Evolutionary conservation across 176 grass and related monocot species (phyloP).

Genomic region (Bromus sterilis): DNA sequence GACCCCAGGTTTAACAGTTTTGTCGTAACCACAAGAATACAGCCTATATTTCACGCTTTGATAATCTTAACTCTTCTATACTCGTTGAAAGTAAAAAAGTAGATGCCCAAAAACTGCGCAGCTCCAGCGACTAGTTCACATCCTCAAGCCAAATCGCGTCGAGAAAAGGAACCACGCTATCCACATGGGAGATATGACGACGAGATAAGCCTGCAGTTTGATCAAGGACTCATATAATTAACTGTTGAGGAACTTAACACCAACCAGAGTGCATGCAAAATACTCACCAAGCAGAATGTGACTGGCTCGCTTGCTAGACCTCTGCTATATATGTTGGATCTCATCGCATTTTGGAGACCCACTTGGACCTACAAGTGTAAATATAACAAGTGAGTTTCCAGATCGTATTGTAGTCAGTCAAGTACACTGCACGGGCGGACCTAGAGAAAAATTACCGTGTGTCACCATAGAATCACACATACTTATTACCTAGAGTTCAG

Average conservation of each 20-base stretch:
- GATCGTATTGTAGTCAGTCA: neutral
- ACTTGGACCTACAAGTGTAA: constrained; percentile 37
- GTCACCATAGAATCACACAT: too few species aligned
- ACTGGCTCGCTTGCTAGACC: constrained; percentile 22
- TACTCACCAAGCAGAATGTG: constrained; percentile 35
- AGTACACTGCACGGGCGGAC: neutral
- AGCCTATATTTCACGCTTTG: neutral
- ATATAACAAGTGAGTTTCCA: neutral
- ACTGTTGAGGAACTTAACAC: too few species aligned
- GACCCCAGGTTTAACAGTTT: neutral
- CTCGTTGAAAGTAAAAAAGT: neutral
- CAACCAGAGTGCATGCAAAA: neutral
- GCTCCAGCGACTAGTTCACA: constrained; percentile 2
- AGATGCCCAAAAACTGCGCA: neutral
- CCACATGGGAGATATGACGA: constrained; percentile 27
- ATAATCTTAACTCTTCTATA: neutral
- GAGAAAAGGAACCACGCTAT: constrained; percentile 28
- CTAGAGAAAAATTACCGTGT: too few species aligned
- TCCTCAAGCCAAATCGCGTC: constrained; percentile 8
- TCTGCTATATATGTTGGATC: constrained; percentile 47
- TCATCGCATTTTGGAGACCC: constrained; percentile 21
- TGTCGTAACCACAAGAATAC: neutral
- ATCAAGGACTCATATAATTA: too few species aligned
- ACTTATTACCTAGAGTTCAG: too few species aligned
- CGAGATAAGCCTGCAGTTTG: constrained; percentile 33